Percentiles rank a stretch among this genome's conserved stretches.
These are phyloP conservation scores for Corrigiola litoralis DNA, from an alignment of 179 eudicot genomes.

Conservation along the genomic window DNA sequence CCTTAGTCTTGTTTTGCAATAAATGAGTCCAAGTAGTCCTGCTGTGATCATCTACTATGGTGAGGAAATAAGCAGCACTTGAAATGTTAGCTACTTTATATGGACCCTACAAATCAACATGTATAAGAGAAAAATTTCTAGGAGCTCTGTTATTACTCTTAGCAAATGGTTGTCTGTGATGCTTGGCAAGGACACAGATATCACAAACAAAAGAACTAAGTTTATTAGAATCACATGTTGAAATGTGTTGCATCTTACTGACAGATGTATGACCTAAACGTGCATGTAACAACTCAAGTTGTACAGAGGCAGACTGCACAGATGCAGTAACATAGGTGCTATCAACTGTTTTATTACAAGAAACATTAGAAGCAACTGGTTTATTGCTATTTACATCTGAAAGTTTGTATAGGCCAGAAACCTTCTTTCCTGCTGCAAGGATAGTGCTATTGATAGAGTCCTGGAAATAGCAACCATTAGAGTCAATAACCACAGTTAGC, in stretches of 20 bases:
- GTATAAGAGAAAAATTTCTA: not conserved
- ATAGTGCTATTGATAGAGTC: not conserved
- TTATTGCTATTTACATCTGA: too few relatives aligned
- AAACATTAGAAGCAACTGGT: not conserved
- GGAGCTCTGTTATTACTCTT: not conserved
- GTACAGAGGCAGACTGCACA: too few relatives aligned
- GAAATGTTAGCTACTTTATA: not conserved
- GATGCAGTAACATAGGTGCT: too few relatives aligned
- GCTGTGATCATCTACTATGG: not conserved
- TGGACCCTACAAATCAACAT: not conserved
- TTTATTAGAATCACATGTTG: too few relatives aligned
- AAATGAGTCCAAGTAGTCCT: not conserved
- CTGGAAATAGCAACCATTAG: not conserved
- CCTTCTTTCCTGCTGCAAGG: not conserved
- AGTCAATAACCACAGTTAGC: too few relatives aligned
- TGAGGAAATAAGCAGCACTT: not conserved
- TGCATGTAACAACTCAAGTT: not conserved
- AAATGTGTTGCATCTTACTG: not conserved
- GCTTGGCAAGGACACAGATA: not conserved
- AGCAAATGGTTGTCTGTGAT: not conserved
- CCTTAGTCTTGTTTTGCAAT: not conserved
- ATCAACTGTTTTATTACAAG: not conserved
- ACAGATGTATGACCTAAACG: not conserved
- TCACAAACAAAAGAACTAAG: not conserved
- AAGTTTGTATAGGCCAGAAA: not conserved